Evolutionary conservation across 1,284 basidiomycete species (phyloP), one percentile per base, ranked within the genome.

Genomic region (Amylostereum chailletii): DNA sequence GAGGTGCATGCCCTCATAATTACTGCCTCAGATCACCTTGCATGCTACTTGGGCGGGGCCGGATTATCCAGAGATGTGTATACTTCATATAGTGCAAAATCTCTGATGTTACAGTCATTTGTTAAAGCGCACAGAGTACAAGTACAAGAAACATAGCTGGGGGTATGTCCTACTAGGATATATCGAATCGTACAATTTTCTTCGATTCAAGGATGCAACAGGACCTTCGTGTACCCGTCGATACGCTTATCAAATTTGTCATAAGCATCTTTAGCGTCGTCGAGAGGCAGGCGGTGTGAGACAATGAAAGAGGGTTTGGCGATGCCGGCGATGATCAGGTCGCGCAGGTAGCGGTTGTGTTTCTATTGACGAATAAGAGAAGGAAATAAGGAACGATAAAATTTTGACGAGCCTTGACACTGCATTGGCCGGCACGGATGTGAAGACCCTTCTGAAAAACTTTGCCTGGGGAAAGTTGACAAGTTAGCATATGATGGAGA

Each of bases 271-370:
- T 68, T 58, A 1, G 74, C 74, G 2, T 74, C 64, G 47, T 74
- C 67, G 36, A 78, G 62, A 1, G 67, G 57, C 7, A 76, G 51
- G 34, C 75, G 69, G 55, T 78, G 75, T 6, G 73, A 75, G 5
- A 77, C 73, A 11, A 76, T 70, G 51, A 75, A 76, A 4, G 70
- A 70, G 1, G 74, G 74, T 52, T 75, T 77, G 1, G 74, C 74
- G 49, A 65, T 66, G 3, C 73, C 74, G 2, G 71, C 58, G 39
- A 77, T 72, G 60, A 78, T 78, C 32, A 77, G 58, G 57, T 78
- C 75, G 31, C 75, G 66, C 8, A 77, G 62, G 56, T 76, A 75
- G 30, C 73, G 66, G 52, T 78, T 77, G 54, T 76, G 76, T 32
- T 68, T 55, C 71, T 75, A 49, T 47, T 38, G 26, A 49, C 34